These are phyloP conservation scores for Rhytidiadelphus loreus DNA, from an alignment of 225 moss, liverwort and hornwort genomes.

Conservation along the genomic window DNA sequence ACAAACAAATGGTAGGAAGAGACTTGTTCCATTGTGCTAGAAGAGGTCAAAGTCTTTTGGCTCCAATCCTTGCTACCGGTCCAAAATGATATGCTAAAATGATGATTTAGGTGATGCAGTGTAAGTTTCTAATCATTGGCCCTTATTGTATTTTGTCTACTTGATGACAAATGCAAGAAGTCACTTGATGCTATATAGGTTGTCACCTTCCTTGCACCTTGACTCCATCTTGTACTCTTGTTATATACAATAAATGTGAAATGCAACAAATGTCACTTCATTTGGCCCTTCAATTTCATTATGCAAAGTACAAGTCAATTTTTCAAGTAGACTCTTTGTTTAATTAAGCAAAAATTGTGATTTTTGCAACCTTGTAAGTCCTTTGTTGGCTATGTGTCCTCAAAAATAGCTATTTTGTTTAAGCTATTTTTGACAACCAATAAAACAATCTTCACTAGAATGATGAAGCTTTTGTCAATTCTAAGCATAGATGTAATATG, in stretches of 20 bases:
- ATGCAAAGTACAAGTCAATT: background rate
- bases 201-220: background rate
- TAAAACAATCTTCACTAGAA: background rate
- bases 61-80: too few relatives aligned
- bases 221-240: background rate
- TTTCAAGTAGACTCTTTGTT: background rate
- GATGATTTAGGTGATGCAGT: accelerated
- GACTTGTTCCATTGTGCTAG: accelerated
- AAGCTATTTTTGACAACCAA: accelerated
- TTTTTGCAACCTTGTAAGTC: background rate
- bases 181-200: background rate
- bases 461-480: background rate
- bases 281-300: background rate
- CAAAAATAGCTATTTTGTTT: background rate
- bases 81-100: background rate
- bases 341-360: background rate
- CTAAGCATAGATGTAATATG: background rate
- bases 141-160: background rate
- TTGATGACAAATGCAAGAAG: background rate
- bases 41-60: background rate
- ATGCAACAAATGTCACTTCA: background rate
- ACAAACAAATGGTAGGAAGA: background rate
- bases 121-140: background rate
- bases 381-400: background rate
- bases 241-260: background rate